A percentile compares a stretch with the other conserved stretches of the same genome.
These are phyloP conservation scores for Picea abies DNA, from an alignment of 83 land plant genomes.

Conservation along the genomic window DNA sequence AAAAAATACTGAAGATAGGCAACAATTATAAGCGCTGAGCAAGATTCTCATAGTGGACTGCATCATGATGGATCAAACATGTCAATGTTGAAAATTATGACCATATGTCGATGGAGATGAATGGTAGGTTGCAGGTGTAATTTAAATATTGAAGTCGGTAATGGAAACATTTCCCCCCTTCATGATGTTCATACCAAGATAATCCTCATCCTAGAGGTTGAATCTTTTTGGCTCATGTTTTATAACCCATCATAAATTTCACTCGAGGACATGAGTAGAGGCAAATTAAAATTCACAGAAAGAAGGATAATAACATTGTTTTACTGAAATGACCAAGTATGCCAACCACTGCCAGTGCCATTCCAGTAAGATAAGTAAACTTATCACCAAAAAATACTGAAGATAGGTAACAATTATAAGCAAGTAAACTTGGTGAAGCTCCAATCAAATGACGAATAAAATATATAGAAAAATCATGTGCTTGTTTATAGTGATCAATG, in stretches of 20 bases:
- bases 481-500: too few species aligned
- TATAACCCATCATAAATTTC: too few species aligned
- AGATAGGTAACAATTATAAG: constrained; percentile 59
- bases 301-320: too few species aligned
- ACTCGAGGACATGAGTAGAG: too few species aligned
- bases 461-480: too few species aligned
- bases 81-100: too few species aligned
- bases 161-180: neutral
- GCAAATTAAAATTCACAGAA: too few species aligned
- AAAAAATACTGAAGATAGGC: constrained; percentile 97
- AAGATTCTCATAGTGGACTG: neutral
- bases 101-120: too few species aligned
- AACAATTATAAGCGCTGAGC: constrained; percentile 7
- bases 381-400: constrained; percentile 99
- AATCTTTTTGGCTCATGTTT: too few species aligned
- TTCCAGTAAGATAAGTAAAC: constrained; percentile 95
- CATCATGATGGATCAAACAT: neutral
- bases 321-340: constrained; percentile 91
- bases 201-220: too few species aligned
- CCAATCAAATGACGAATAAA: too few species aligned
- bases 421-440: too few species aligned
- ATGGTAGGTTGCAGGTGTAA: neutral
- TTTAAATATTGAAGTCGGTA: fast-evolving
- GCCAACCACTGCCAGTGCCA: constrained; percentile 96
- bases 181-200: neutral